Conservation (phyloP, 2,329 filamentous ascomycete species). For the Drechslera avenae region DNA sequence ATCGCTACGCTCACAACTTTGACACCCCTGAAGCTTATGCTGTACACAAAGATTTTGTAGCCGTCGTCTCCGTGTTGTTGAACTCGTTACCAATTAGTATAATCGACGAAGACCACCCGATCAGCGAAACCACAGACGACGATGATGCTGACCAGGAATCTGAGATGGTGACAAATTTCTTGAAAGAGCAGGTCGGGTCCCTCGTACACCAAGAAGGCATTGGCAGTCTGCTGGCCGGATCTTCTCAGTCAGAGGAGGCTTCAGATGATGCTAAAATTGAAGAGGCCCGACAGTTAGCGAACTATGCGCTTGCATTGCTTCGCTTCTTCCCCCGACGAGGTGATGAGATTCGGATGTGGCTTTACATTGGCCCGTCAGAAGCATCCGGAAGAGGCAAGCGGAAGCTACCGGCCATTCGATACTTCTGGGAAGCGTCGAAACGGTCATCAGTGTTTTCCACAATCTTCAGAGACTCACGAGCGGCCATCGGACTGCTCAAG, state of each 20-base stretch:
- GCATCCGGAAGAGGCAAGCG: conserved; percentile 39
- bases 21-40: conserved; percentile 47
- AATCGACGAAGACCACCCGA: conserved; percentile 54
- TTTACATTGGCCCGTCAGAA: conserved; percentile 76
- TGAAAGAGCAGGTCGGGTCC: conserved; percentile 69
- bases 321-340: conserved; percentile 80
- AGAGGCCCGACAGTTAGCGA: conserved; percentile 76
- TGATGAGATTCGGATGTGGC: conserved; percentile 92
- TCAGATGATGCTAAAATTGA: conserved; percentile 50
- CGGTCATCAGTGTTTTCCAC: conserved; percentile 62
- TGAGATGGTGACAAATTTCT: conserved; percentile 52
- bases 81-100: conserved; percentile 63
- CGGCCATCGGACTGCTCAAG: conserved; percentile 63
- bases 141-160: conserved; percentile 21
- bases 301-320: conserved; percentile 83
- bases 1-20: conserved; percentile 55
- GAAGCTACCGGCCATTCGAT: conserved; percentile 71
- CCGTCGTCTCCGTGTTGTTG: conserved; percentile 60
- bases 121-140: conserved; percentile 37
- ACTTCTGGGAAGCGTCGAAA: conserved; percentile 77
- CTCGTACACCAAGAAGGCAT: conserved; percentile 79
- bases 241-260: conserved; percentile 43
- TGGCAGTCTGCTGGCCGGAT: conserved; percentile 62
- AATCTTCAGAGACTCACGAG: conserved; percentile 62
- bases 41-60: conserved; percentile 60